Base-by-base conservation (phyloP, 306 rosid species). In the Cicer yamashitae region DNA sequence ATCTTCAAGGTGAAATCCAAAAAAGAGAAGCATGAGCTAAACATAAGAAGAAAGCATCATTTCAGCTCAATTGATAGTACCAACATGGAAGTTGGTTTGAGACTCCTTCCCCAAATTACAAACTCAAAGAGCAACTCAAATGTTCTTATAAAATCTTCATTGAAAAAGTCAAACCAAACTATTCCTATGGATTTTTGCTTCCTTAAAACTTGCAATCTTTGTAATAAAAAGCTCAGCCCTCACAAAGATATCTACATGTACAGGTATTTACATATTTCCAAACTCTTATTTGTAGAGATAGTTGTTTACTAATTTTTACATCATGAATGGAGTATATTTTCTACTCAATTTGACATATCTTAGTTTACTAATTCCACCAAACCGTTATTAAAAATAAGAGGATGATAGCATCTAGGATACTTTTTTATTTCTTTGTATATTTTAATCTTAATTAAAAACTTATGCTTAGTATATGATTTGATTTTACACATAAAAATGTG, bases 191-290 rank as follows among this genome's bases (percentile, higher is more conserved):
- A 84, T 3, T 70, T 40, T 34, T 85, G 84, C 86, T 85, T 58
- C 80, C 88, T 85, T 44, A 71, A 82, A 79, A 67, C 77, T 45
- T 85, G 88, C 69, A 82, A 75, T 59, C 82, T 85, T 0, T 85
- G 88, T 85, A 59, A 71, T 62, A 85, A 60, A 63, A 61, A 65
- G 7, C 84, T 85, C 25, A 78, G 84, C 7, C 86, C 63, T 7
- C 77, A 85, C 86, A 78, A 85, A 63, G 88, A 85, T 61, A 85
- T 85, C 65, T 85, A 85, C 80, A 85, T 85, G 86, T 85, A 85
- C 84, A 85, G 88, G 88, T 84, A 80, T 25, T 25, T 15, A 44
- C 17, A 41, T 46, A 50, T 54, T 53, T 8, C 9, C 44, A 60
- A 14, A 46, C 22, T 10, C 18, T 46, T 52, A 54, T 54, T 6